Percentiles rank a stretch among this genome's conserved stretches.
Evolutionary conservation across 2,329 filamentous ascomycete genomes (phyloP).

Genomic region (Diplodia intermedia): DNA sequence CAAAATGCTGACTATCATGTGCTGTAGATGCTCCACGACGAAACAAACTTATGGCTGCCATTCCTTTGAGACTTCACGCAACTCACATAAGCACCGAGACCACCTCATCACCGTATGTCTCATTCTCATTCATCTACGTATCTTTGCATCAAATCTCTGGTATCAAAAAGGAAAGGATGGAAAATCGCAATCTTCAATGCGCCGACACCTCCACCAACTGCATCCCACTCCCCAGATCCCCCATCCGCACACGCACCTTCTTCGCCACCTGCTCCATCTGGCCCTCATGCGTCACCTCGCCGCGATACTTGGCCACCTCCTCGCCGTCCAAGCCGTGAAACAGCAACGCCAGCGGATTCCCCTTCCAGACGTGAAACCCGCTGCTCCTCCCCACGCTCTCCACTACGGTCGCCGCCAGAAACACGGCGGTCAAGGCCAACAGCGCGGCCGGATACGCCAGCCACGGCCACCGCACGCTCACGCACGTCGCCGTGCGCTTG

Average conservation of each 20-base stretch:
- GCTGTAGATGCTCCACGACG: no score
- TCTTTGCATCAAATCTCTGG: no score
- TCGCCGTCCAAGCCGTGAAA: constrained; percentile 1
- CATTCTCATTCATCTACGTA: no score
- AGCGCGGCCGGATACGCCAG: neutral
- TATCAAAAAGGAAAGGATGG: no score
- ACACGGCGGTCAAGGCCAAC: neutral
- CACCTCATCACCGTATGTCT: no score
- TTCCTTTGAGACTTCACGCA: no score
- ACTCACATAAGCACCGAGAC: no score
- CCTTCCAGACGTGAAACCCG: neutral
- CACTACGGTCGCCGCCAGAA: neutral
- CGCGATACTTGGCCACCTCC: neutral
- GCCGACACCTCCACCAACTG: constrained; percentile 10
- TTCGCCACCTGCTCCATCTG: constrained; percentile 12
- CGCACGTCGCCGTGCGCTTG: neutral
- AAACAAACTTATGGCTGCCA: no score
- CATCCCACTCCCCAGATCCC: neutral
- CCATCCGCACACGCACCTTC: neutral
- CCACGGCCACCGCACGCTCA: constrained; percentile 9
- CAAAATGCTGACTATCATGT: no score
- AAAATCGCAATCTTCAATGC: neutral
- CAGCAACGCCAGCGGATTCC: constrained; percentile 3
- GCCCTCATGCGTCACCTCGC: neutral
- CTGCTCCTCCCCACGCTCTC: neutral